Conservation (phyloP, 208 protist species). For the Trichomonas vaginalis region DNA sequence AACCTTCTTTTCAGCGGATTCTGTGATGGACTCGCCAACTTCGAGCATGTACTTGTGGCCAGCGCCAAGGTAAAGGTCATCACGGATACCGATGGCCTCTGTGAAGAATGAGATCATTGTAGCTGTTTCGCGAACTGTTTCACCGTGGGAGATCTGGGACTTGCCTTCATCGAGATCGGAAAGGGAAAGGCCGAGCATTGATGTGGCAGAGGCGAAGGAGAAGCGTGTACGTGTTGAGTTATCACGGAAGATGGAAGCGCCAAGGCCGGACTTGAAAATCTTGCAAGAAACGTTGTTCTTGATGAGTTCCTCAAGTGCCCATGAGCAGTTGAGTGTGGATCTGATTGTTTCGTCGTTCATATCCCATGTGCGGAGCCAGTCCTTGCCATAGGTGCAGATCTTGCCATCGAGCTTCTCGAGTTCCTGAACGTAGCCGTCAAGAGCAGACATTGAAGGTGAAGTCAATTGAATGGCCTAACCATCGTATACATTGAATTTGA, state of each 20-base stretch:
- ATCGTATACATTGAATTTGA: background rate
- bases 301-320: background rate
- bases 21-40: background rate
- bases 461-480: background rate
- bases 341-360: background rate
- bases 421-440: background rate
- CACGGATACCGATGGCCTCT: background rate
- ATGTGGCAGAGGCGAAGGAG: background rate
- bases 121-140: constrained; percentile 9
- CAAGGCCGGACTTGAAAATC: background rate
- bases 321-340: background rate
- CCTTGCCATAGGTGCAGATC: background rate
- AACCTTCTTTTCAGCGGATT: background rate
- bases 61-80: constrained; percentile 9
- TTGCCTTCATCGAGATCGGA: constrained; percentile 9
- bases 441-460: background rate
- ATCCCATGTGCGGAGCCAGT: background rate
- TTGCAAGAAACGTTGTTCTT: background rate
- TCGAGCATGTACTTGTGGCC: background rate
- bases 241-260: background rate
- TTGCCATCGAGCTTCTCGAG: background rate
- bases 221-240: constrained; percentile 11
- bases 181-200: background rate
- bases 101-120: constrained; percentile 11
- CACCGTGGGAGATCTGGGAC: background rate